phyloP scores from a whole-genome alignment of 768 basidiomycete species.

The Termitomyces sp. region DNA sequence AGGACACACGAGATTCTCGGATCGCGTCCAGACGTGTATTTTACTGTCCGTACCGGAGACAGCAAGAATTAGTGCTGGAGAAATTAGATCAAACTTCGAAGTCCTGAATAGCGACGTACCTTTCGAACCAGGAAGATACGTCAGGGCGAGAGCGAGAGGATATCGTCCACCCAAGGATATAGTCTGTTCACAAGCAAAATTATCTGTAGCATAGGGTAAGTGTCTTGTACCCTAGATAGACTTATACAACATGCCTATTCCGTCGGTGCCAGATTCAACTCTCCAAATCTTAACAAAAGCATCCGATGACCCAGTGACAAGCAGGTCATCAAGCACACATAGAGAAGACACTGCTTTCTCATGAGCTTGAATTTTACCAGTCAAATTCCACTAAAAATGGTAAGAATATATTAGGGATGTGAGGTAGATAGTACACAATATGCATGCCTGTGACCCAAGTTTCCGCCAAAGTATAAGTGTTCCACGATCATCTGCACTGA shows the following conservation, averaged over 20 bases:
- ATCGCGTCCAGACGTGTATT: constrained; percentile 75
- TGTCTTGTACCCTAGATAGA: constrained; percentile 4
- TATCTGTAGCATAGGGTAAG: constrained; percentile 22
- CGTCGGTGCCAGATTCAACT: constrained; percentile 26
- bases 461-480: constrained; percentile 59
- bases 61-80: constrained; percentile 65
- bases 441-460: constrained; percentile 36
- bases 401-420: not conserved
- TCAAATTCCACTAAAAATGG: constrained; percentile 34
- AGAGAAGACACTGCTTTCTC: constrained; percentile 66
- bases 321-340: constrained; percentile 38
- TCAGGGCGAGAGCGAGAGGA: constrained; percentile 67
- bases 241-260: constrained; percentile 23
- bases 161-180: constrained; percentile 67
- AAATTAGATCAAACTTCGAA: not conserved
- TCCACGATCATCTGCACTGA: constrained; percentile 79
- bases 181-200: constrained; percentile 46
- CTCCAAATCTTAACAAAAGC: constrained; percentile 75
- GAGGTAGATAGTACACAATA: constrained; percentile 17
- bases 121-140: constrained; percentile 61
- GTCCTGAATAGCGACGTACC: constrained; percentile 37
- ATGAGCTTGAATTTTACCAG: constrained; percentile 55
- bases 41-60: constrained; percentile 78
- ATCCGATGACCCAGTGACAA: constrained; percentile 85
- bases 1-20: constrained; percentile 48